phyloP scores from a whole-genome alignment of 306 rosid genomes.

The Sicyos baderoa region DNA sequence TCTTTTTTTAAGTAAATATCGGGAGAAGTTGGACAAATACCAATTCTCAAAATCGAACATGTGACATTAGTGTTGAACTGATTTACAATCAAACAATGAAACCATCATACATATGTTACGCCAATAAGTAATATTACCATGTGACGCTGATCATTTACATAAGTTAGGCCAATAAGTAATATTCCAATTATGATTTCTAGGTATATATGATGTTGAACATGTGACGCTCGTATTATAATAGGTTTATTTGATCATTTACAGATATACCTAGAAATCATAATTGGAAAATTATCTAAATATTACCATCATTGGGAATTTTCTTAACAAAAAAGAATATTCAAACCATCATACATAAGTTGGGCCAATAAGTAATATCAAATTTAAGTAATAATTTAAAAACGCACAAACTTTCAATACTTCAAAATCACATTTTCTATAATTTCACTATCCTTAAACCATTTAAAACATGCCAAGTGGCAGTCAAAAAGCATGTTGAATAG shows the following conservation, averaged over 20 bases:
- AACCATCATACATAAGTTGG: not conserved
- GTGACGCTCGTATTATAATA: too few relatives aligned
- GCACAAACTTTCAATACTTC: not conserved
- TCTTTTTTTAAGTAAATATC: too few relatives aligned
- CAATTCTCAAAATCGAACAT: too few relatives aligned
- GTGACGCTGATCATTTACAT: too few relatives aligned
- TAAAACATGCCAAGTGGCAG: not conserved
- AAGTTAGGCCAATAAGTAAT: too few relatives aligned
- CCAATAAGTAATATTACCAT: too few relatives aligned
- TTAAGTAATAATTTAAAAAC: not conserved
- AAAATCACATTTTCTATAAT: not conserved
- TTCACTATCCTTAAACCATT: not conserved
- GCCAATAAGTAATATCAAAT: not conserved
- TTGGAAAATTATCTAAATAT: not conserved
- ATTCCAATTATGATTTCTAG: too few relatives aligned
- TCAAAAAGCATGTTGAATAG: constrained; percentile 9
- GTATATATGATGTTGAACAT: too few relatives aligned
- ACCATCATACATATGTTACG: too few relatives aligned
- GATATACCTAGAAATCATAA: not conserved
- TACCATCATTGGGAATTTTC: not conserved
- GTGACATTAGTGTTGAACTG: too few relatives aligned
- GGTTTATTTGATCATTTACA: not conserved
- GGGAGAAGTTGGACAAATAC: too few relatives aligned
- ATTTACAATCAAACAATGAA: too few relatives aligned
- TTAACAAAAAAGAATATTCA: not conserved